phyloP scores from a whole-genome alignment of 2,329 filamentous ascomycete genomes.

The Calycina marina region DNA sequence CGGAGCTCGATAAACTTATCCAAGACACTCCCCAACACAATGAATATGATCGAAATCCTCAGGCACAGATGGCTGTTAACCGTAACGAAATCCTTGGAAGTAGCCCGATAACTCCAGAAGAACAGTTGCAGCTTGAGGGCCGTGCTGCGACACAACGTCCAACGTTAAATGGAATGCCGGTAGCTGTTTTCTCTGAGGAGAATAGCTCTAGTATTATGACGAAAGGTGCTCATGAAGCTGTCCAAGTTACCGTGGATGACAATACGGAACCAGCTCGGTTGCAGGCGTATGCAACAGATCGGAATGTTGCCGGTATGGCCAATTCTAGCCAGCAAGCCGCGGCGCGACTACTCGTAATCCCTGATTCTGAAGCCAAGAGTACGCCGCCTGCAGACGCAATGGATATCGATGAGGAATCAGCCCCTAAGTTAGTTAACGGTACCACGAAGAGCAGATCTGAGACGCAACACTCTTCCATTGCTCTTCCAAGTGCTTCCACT shows the following conservation, averaged over 20 bases:
- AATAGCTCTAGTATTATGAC: conserved; percentile 7
- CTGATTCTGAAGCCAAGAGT: conserved; percentile 17
- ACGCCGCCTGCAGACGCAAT: conserved; percentile 14
- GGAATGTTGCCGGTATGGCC: conserved; percentile 11
- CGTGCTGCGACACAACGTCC: conserved; percentile 21
- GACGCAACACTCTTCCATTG: too few species aligned
- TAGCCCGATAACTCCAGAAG: conserved; percentile 37
- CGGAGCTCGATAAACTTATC: conserved; percentile 12
- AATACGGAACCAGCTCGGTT: conserved; percentile 15
- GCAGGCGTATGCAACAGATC: conserved; percentile 12
- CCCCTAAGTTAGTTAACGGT: too few species aligned
- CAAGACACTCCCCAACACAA: conserved; percentile 24
- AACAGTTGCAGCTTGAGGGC: conserved; percentile 41
- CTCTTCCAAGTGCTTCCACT: too few species aligned
- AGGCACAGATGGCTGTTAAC: conserved; percentile 17
- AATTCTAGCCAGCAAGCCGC: conserved; percentile 5
- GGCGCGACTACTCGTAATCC: conserved; percentile 10
- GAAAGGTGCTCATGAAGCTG: conserved; percentile 12
- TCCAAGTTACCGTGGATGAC: conserved; percentile 18
- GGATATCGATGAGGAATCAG: conserved; percentile 15
- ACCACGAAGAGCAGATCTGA: too few species aligned
- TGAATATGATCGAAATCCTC: conserved; percentile 18
- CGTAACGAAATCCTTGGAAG: conserved; percentile 26
- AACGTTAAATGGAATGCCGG: background rate
- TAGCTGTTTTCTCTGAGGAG: conserved; percentile 1